phyloP scores from a whole-genome alignment of 1,139 yeast species.

The Debaryomycetaceae sp. region DNA sequence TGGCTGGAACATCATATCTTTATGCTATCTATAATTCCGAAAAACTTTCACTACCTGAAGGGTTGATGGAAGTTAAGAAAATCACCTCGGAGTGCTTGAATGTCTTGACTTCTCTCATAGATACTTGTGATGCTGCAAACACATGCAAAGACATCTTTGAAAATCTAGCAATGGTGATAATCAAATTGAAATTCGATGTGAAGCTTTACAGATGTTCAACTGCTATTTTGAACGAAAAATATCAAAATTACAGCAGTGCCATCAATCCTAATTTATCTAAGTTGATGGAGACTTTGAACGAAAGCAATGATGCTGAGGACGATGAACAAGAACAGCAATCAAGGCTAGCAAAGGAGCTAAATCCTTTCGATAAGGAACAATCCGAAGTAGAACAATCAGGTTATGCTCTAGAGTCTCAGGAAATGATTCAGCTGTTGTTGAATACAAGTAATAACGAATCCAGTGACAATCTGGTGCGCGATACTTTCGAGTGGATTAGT shows the following conservation, averaged over 20 bases:
- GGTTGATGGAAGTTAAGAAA: conserved; percentile 51
- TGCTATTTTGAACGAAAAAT: conserved; percentile 17
- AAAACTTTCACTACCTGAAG: conserved; percentile 45
- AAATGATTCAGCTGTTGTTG: conserved; percentile 1
- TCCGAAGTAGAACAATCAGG: not conserved
- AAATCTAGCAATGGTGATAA: conserved; percentile 67
- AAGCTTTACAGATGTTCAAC: conserved; percentile 22
- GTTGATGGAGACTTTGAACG: conserved; percentile 28
- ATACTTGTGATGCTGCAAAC: conserved; percentile 75
- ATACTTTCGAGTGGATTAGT: conserved; percentile 30
- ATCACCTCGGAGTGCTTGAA: conserved; percentile 56
- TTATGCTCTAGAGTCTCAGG: conserved; percentile 2
- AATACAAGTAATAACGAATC: conserved; percentile 1
- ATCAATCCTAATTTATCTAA: conserved; percentile 38
- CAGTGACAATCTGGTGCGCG: conserved; percentile 8
- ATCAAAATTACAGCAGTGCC: conserved; percentile 26
- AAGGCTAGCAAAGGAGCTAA: conserved; percentile 3
- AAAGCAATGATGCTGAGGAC: not conserved
- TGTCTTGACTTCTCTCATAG: conserved; percentile 60
- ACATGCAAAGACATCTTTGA: conserved; percentile 72
- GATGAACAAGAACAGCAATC: not conserved
- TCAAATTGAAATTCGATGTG: conserved; percentile 57
- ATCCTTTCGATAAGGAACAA: conserved; percentile 8
- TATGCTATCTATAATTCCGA: conserved; percentile 71
- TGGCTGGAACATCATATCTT: conserved; percentile 84